Conservation (phyloP, 345 rosid species). For the Syzygium jambos region DNA sequence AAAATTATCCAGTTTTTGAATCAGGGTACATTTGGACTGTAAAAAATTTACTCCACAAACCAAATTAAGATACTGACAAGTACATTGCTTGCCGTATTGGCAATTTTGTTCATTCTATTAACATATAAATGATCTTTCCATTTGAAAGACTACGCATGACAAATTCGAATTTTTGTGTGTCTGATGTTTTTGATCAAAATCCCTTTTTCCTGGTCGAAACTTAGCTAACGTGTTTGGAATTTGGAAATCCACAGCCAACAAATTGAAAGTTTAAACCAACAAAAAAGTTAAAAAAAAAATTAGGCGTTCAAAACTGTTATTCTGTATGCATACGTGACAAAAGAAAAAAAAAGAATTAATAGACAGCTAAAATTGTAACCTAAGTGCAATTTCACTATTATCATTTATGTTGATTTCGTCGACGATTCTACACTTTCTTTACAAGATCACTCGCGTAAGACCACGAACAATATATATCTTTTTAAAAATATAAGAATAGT, state of each 20-base stretch:
- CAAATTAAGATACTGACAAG: neutral
- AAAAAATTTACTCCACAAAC: too few relatives aligned
- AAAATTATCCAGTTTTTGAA: too few relatives aligned
- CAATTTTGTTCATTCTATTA: neutral
- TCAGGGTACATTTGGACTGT: neutral
- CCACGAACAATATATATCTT: neutral
- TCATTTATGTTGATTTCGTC: neutral
- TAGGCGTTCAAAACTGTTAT: neutral
- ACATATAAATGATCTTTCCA: neutral
- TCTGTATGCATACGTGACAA: neutral
- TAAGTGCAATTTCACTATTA: neutral
- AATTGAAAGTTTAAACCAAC: neutral
- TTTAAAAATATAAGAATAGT: too few relatives aligned
- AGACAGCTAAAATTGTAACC: neutral
- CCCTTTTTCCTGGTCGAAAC: neutral
- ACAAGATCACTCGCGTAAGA: neutral
- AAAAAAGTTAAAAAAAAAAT: neutral
- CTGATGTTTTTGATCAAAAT: neutral
- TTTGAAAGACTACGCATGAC: neutral
- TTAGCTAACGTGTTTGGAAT: neutral
- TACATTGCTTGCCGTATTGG: neutral
- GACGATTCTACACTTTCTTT: neutral
- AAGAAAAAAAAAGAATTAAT: neutral
- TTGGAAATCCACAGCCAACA: too few relatives aligned
- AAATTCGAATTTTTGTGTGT: fast-evolving